Conservation (phyloP, 352 stramenopile genomes). For the Pythium biforme region DNA sequence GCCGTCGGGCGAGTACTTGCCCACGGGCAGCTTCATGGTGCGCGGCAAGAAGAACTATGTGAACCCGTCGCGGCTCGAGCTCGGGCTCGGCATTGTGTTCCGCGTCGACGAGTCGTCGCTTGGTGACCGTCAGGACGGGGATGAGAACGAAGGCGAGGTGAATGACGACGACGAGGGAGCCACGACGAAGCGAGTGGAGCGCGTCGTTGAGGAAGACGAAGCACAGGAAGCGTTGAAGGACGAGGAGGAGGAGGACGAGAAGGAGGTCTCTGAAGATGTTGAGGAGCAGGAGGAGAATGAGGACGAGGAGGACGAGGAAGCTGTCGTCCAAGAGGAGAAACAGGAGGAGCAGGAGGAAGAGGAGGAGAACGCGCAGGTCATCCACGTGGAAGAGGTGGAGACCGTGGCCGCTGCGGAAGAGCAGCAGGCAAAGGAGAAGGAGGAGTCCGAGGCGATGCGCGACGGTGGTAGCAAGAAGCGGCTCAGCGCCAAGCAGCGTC, state of each 20-base stretch:
- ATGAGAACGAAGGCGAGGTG: slow-evolving; percentile 20
- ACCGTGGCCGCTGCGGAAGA: not conserved
- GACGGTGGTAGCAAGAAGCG: slow-evolving; percentile 51
- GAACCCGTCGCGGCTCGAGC: slow-evolving; percentile 85
- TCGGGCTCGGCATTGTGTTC: slow-evolving; percentile 91
- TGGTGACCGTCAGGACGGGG: slow-evolving; percentile 41
- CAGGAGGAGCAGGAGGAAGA: not conserved
- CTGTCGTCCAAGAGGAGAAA: not conserved
- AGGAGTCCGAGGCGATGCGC: slow-evolving; percentile 1
- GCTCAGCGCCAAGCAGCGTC: slow-evolving; percentile 69
- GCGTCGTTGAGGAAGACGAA: slow-evolving; percentile 5
- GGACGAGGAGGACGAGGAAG: slow-evolving; percentile 19
- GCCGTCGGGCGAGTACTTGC: slow-evolving; percentile 95
- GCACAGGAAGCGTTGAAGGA: too few relatives aligned
- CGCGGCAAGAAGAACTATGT: slow-evolving; percentile 95
- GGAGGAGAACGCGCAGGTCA: too few relatives aligned
- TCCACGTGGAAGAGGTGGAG: not conserved
- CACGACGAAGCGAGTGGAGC: not conserved
- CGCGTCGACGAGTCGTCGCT: slow-evolving; percentile 87
- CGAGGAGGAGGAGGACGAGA: slow-evolving; percentile 13
- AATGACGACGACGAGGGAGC: slow-evolving; percentile 12
- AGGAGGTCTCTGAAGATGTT: slow-evolving; percentile 7
- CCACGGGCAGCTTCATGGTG: slow-evolving; percentile 97
- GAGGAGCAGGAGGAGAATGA: slow-evolving; percentile 16
- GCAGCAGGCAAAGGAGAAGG: not conserved